These are phyloP conservation scores for Fremontodendron californicum DNA, from an alignment of 345 rosid species.

Conservation along the genomic window DNA sequence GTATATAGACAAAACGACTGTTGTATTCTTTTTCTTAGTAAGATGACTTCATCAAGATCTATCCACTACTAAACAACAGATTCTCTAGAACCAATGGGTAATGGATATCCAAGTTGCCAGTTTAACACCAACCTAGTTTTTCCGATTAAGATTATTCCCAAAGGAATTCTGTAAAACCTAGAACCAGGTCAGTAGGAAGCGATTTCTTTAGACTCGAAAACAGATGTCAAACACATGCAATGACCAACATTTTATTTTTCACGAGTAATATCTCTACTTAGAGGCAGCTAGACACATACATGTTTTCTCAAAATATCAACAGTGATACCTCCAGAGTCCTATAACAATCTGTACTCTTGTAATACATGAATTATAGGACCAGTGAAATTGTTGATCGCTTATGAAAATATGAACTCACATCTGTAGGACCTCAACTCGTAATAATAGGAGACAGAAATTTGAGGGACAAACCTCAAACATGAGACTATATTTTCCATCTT, in stretches of 20 bases:
- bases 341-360: background rate
- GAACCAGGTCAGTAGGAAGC: background rate
- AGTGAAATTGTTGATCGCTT: background rate
- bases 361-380: background rate
- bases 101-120: background rate
- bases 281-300: background rate
- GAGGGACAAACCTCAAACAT: slow-evolving; percentile 89
- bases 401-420: background rate
- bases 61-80: background rate
- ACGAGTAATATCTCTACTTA: background rate
- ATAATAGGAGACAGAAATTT: background rate
- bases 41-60: background rate
- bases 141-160: background rate
- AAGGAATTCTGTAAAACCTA: background rate
- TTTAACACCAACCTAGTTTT: background rate
- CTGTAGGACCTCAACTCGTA: background rate
- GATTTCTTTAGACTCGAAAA: background rate
- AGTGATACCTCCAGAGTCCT: background rate
- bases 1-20: background rate
- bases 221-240: background rate
- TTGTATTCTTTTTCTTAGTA: background rate
- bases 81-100: background rate
- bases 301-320: background rate
- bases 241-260: background rate
- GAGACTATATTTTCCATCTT: slow-evolving; percentile 97